Evolutionary conservation across 768 basidiomycete species (phyloP), one percentile per base, ranked within the genome.

Genomic region (Psilocybe cyanescens): DNA sequence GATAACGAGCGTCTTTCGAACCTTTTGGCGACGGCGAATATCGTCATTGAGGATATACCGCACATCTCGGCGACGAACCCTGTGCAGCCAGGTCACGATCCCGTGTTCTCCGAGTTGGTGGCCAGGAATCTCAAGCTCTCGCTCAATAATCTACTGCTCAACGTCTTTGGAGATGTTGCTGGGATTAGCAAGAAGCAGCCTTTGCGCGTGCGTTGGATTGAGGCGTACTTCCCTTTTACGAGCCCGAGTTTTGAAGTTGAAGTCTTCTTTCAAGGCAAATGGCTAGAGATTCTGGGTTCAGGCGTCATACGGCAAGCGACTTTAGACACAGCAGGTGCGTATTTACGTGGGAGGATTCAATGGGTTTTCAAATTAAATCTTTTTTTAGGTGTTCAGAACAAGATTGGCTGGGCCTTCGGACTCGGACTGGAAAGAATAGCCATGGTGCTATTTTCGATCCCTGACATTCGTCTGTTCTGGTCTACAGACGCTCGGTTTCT

Each of bases 401-500:
- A 97, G 71, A 86, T 94, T 67, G 94, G 95, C 29, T 99, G 97
- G 97, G 97, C 97, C 0, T 99, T 98, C 70, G 97, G 97, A 28
- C 88, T 99, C 55, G 97, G 97, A 3, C 83, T 99, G 47, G 97
- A 99, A 71, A 87, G 97, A 33, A 96, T 99, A 65, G 95, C 96
- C 14, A 99, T 99, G 97, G 87, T 99, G 62, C 86, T 99, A 50
- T 99, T 90, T 78, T 90, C 89, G 12, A 97, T 99, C 55, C 97
- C 97, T 8, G 97, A 99, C 74, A 99, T 99, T 71, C 91, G 97
- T 16, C 80, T 99, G 12, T 99, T 99, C 82, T 99, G 97, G 97
- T 95, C 95, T 2, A 76, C 78, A 52, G 97, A 99, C 70, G 68
- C 83, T 16, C 89, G 96, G 11, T 99, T 99, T 83, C 78, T 90